Evolutionary conservation across 169 alveolate genomes (phyloP).

Genomic region (Plasmodium berghei): DNA sequence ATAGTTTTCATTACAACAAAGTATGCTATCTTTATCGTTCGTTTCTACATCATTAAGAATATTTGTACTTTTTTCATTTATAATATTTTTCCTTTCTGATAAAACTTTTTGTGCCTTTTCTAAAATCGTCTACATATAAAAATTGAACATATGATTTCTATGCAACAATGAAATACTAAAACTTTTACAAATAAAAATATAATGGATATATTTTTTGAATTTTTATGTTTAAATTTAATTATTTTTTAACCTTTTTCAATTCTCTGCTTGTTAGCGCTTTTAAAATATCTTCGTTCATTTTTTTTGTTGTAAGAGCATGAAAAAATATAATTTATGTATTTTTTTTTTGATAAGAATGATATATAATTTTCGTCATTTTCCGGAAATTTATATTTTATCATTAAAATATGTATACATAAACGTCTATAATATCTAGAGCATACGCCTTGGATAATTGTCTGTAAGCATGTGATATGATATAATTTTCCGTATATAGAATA

Average conservation of each 20-base stretch:
- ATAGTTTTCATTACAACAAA: too few relatives aligned
- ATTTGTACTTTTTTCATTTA: conserved; percentile 20
- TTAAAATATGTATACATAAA: too few relatives aligned
- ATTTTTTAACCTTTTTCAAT: conserved; percentile 27
- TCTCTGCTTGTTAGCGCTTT: conserved; percentile 49
- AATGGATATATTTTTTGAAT: neutral
- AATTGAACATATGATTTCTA: neutral
- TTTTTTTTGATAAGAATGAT: neutral
- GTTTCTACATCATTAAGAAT: neutral
- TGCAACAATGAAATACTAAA: neutral
- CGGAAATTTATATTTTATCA: too few relatives aligned
- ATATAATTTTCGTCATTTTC: neutral
- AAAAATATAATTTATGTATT: neutral
- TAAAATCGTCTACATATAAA: conserved; percentile 37
- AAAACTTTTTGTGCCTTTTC: conserved; percentile 45
- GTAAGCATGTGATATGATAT: too few relatives aligned
- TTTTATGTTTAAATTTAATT: conserved; percentile 6
- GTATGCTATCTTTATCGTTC: neutral
- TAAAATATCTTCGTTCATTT: conserved; percentile 62
- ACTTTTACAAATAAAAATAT: neutral
- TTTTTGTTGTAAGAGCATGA: neutral
- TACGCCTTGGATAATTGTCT: too few relatives aligned
- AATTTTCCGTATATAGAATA: too few relatives aligned
- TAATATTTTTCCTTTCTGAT: conserved; percentile 23
- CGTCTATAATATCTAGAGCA: too few relatives aligned